phyloP scores from a whole-genome alignment of 768 basidiomycete genomes.

The Serendipita vermifera region DNA sequence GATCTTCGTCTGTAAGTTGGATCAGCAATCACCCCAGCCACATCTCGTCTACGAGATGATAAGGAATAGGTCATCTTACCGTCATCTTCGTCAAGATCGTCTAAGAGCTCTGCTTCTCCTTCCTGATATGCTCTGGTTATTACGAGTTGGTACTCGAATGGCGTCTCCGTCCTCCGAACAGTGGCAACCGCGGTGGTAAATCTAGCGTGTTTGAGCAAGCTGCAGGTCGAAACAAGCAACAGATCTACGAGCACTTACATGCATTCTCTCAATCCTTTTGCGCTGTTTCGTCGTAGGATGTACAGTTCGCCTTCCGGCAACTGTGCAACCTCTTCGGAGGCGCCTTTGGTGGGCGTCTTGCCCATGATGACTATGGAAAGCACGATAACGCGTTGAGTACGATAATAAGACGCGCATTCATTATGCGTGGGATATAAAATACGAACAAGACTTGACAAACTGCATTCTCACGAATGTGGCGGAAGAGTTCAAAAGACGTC shows the following conservation, averaged over 20 bases:
- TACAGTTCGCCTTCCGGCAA: slow-evolving; percentile 84
- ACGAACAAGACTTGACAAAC: too few species aligned
- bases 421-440: too few species aligned
- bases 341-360: neutral
- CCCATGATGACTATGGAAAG: too few species aligned
- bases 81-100: slow-evolving; percentile 75
- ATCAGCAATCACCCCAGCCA: slow-evolving; percentile 12
- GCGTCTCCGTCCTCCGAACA: slow-evolving; percentile 62
- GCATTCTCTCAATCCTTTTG: slow-evolving; percentile 90
- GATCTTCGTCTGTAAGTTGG: slow-evolving; percentile 75
- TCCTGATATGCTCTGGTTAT: slow-evolving; percentile 96
- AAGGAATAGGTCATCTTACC: slow-evolving; percentile 29
- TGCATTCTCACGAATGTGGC: too few species aligned
- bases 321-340: slow-evolving; percentile 67
- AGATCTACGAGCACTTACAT: slow-evolving; percentile 48
- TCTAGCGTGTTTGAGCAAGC: slow-evolving; percentile 29
- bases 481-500: too few species aligned
- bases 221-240: neutral
- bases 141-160: slow-evolving; percentile 71
- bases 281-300: slow-evolving; percentile 79
- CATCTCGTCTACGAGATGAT: slow-evolving; percentile 19
- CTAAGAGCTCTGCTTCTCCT: slow-evolving; percentile 85
- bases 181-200: slow-evolving; percentile 94
- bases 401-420: too few species aligned
- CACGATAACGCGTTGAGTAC: too few species aligned